A percentile compares a stretch with the other conserved stretches of the same genome.
phyloP scores from a whole-genome alignment of 2,329 filamentous ascomycete species.

The Colletotrichum sp. region DNA sequence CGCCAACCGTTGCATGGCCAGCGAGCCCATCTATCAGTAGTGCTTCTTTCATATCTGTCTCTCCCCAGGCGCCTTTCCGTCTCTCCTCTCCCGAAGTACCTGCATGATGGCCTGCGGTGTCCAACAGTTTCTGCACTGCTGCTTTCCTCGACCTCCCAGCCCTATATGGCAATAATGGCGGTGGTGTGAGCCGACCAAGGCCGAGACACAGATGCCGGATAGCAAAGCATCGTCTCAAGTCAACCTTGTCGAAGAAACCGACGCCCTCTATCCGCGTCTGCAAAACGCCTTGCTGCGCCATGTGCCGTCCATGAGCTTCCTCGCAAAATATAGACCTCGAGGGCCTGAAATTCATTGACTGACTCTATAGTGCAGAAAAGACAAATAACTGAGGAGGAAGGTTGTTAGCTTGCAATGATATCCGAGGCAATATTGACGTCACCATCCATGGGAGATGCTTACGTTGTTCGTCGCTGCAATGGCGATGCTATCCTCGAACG shows the following conservation, averaged over 20 bases:
- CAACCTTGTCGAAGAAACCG: background rate
- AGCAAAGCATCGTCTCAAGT: background rate
- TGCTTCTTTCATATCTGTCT: constrained; percentile 8
- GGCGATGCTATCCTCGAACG: constrained; percentile 98
- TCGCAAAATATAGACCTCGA: background rate
- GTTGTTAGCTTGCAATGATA: background rate
- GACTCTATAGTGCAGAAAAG: constrained; percentile 72
- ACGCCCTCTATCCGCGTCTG: background rate
- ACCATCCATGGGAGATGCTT: constrained; percentile 45
- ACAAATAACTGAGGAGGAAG: constrained; percentile 67
- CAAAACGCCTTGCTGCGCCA: background rate
- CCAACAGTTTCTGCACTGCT: background rate
- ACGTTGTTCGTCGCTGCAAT: constrained; percentile 99
- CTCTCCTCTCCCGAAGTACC: background rate
- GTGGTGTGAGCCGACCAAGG: background rate
- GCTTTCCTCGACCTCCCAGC: background rate
- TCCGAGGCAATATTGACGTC: background rate
- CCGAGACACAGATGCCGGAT: background rate
- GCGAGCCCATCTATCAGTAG: constrained; percentile 13
- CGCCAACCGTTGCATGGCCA: background rate
- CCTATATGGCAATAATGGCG: background rate
- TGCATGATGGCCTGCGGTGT: background rate
- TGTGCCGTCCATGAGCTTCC: background rate
- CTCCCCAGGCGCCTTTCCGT: background rate
- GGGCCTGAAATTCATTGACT: background rate